Evolutionary conservation across 768 basidiomycete genomes (phyloP).

Genomic region (Suillus ampliporus): DNA sequence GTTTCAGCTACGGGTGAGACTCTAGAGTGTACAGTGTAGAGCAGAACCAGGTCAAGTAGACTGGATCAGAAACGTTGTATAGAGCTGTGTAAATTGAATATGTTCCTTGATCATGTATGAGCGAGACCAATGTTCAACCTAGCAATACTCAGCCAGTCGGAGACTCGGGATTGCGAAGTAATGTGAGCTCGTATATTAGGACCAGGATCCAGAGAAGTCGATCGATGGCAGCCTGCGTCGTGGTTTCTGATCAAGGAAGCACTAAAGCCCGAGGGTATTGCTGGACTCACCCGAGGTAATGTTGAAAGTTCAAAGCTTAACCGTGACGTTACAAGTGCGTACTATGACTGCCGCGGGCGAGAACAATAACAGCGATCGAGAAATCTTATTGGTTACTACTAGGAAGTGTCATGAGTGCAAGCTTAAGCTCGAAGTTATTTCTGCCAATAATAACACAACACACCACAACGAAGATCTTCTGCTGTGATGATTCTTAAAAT

Average conservation of each 20-base stretch:
- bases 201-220: slow-evolving; percentile 1
- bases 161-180: no score
- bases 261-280: slow-evolving; percentile 1
- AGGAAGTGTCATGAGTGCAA: background rate
- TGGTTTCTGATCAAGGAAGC: slow-evolving; percentile 5
- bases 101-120: background rate
- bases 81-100: slow-evolving; percentile 1
- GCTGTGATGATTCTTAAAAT: background rate
- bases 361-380: background rate
- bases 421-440: background rate
- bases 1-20: background rate
- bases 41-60: background rate
- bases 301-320: background rate
- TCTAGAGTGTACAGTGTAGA: no score
- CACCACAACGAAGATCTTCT: background rate
- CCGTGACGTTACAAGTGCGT: background rate
- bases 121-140: background rate
- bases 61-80: slow-evolving; percentile 1
- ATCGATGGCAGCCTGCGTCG: slow-evolving; percentile 5
- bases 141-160: background rate
- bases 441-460: background rate
- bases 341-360: background rate
- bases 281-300: slow-evolving; percentile 3
- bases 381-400: background rate
- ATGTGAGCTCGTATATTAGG: background rate